Conservation (phyloP, 805 yeast species). For the Saccharomycopsis javanensis region DNA sequence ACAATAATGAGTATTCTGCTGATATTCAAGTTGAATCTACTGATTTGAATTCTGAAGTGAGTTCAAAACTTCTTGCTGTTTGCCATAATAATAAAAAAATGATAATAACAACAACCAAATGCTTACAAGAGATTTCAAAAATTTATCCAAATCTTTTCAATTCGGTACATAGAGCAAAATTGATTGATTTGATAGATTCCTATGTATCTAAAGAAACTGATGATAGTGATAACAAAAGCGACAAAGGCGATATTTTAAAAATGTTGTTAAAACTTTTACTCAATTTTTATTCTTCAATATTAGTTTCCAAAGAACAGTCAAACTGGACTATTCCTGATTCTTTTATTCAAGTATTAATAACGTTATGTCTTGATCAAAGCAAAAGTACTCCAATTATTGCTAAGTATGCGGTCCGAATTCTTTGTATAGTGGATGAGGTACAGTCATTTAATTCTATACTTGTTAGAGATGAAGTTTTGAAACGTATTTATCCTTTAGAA, state of each 20-base stretch:
- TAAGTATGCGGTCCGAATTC: conserved; percentile 49
- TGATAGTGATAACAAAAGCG: not conserved
- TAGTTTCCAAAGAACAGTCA: not conserved
- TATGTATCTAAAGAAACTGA: not conserved
- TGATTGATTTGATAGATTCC: not conserved
- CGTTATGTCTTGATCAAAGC: not conserved
- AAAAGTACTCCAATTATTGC: conserved; percentile 54
- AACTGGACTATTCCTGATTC: not conserved
- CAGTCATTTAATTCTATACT: conserved; percentile 31
- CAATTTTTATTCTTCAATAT: not conserved
- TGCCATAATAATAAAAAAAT: not conserved
- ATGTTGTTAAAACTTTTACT: conserved; percentile 30
- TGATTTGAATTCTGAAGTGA: not conserved
- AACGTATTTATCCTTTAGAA: conserved; percentile 41
- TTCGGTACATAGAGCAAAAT: not conserved
- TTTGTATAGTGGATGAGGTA: conserved; percentile 32
- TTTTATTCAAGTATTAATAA: conserved; percentile 2
- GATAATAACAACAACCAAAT: not conserved
- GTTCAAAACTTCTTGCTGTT: not conserved
- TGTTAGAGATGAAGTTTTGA: conserved; percentile 29
- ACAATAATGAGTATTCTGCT: not conserved
- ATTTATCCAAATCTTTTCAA: not conserved
- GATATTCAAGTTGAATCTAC: not conserved
- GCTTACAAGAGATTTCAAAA: not conserved
- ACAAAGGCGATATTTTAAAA: conserved; percentile 32